phyloP scores from a whole-genome alignment of 176 grass and related monocot species.

The Aegilops tauschii region DNA sequence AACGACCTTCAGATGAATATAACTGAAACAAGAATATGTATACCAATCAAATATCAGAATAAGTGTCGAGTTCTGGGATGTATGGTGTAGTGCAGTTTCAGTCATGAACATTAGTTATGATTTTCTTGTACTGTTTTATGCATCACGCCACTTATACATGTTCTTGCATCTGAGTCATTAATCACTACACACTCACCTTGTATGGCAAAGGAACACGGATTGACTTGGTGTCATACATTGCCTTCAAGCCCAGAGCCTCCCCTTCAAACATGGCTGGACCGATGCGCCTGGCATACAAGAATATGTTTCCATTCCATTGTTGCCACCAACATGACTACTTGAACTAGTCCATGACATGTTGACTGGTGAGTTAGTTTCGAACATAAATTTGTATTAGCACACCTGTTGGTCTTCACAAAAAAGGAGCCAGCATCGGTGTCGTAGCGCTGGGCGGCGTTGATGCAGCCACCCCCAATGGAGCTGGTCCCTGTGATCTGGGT shows the following conservation, averaged over 20 bases:
- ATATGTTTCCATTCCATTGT: neutral
- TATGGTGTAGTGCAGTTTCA: neutral
- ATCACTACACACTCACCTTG: slow-evolving; percentile 43
- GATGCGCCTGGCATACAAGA: slow-evolving; percentile 49
- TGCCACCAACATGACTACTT: neutral
- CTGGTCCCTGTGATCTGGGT: slow-evolving; percentile 70
- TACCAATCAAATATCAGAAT: neutral
- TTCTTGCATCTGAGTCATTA: neutral
- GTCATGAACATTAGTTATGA: neutral
- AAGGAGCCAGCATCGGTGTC: slow-evolving; percentile 72
- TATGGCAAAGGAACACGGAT: slow-evolving; percentile 87
- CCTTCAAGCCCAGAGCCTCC: slow-evolving; percentile 80
- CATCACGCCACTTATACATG: neutral
- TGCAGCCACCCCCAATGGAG: slow-evolving; percentile 77
- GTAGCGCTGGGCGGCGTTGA: slow-evolving; percentile 75
- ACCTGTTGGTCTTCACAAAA: slow-evolving; percentile 94
- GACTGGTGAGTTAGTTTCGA: neutral
- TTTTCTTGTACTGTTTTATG: neutral
- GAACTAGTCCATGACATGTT: neutral
- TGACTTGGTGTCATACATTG: slow-evolving; percentile 71
- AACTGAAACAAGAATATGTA: neutral
- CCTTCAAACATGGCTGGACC: slow-evolving; percentile 91
- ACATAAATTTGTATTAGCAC: neutral
- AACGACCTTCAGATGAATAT: neutral
- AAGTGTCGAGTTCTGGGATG: neutral